Base-by-base conservation (phyloP, 345 rosid species). In the Microcos paniculata region DNA sequence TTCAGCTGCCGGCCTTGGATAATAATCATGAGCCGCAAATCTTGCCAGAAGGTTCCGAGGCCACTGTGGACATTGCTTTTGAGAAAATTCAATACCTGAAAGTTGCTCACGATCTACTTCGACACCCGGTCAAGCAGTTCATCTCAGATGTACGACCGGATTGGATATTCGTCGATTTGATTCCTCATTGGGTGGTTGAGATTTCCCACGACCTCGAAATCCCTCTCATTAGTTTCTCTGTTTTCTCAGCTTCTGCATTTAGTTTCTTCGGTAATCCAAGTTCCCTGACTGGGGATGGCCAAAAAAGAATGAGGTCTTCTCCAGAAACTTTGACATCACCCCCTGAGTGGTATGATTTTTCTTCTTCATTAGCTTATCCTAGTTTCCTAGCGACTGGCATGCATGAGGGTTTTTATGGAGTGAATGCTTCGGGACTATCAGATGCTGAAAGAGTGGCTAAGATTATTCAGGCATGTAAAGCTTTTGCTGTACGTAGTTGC, bases 21-120 rank as follows among this genome's bases (percentile, higher is more conserved):
- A n/a, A n/a, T n/a, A n/a, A n/a, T n/a, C n/a, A n/a, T 5, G 7
- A 42, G 0, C 9, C 38, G 0, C 30, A 63, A 13, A 15, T 28
- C 18, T 16, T 82, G 45, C 82, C 84, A 0, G 24, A 75, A 24
- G 82, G 76, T 0, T 79, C 80, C 16, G 86, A 86, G 70, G 77
- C 77, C 14, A 73, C 76, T 3, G 43, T 73, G 4, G 76, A 73
- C 33, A 42, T 72, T 45, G 53, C 76, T 42, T 24, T 10, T 18
- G 70, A 73, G 31, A 46, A 73, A 45, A 30, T 43, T 51, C 69
- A 56, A 16, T 48, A 58, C 77, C 66, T 87, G 35, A 81, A 81
- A 48, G 19, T 71, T 10, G 82, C 85, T 0, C 81, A 74, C 30
- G 86, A 83, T 58, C 73, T 72, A 16, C 82, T 84, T 1, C 68